phyloP scores from a whole-genome alignment of 106 monocot genomes.

The Acorus gramineus region DNA sequence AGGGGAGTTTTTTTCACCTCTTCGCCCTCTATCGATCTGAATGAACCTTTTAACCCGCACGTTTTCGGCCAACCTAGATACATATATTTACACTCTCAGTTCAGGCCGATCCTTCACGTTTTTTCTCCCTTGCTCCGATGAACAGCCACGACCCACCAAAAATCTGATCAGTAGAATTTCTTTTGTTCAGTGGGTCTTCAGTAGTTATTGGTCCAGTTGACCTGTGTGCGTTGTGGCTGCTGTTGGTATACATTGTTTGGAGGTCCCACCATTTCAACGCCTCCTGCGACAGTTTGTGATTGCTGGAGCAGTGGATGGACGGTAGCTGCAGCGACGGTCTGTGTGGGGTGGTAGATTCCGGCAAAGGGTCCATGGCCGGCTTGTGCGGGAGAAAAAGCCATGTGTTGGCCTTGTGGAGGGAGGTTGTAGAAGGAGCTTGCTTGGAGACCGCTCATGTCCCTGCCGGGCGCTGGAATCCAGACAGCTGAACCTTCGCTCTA shows the following conservation, averaged over 20 bases:
- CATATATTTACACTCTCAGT: constrained; percentile 36
- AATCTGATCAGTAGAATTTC: no score
- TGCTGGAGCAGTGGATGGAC: constrained; percentile 62
- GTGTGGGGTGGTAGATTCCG: constrained; percentile 54
- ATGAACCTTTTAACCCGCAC: constrained; percentile 8
- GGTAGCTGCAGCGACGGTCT: constrained; percentile 26
- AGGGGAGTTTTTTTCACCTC: not conserved
- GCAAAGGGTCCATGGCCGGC: constrained; percentile 34
- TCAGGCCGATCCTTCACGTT: no score
- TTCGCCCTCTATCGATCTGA: constrained; percentile 7
- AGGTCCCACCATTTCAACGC: constrained; percentile 56
- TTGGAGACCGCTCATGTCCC: constrained; percentile 53
- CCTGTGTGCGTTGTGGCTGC: constrained; percentile 42
- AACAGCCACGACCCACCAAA: no score
- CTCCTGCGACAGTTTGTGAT: constrained; percentile 38
- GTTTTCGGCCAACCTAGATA: constrained; percentile 15
- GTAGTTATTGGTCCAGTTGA: constrained; percentile 63
- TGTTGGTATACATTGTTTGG: constrained; percentile 39
- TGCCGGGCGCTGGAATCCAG: constrained; percentile 67
- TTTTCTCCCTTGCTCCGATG: no score
- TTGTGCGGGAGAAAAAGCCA: constrained; percentile 55
- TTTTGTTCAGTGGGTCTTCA: constrained; percentile 7
- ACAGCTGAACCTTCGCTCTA: constrained; percentile 71
- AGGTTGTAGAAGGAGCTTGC: constrained; percentile 61
- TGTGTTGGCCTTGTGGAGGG: constrained; percentile 56